Evolutionary conservation across 1,284 basidiomycete genomes (phyloP).

Genomic region (Trametes versicolor): DNA sequence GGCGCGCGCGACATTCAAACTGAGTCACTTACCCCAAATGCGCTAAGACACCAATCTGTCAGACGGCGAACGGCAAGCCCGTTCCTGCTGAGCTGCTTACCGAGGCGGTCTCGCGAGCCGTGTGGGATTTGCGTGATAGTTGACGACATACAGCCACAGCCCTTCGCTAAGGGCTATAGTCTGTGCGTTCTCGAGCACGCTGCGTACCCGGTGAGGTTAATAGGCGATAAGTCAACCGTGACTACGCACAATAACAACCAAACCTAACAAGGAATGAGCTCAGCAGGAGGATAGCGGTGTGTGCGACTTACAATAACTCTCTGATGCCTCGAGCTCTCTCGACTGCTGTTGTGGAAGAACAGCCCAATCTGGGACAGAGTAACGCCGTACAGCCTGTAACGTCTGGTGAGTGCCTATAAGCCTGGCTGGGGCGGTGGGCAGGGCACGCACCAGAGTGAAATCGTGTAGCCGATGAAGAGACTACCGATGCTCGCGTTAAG

Average conservation of each 20-base stretch:
- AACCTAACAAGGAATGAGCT: neutral
- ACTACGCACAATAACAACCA: neutral
- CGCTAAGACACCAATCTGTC: neutral
- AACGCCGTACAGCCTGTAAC: conserved; percentile 9
- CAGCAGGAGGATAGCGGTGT: neutral
- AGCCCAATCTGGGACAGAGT: conserved; percentile 13
- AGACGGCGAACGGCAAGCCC: neutral
- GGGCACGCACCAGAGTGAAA: conserved; percentile 9
- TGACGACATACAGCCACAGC: neutral
- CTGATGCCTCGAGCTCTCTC: neutral
- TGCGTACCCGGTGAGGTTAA: neutral
- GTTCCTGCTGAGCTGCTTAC: neutral
- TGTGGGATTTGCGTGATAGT: neutral
- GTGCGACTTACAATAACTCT: neutral
- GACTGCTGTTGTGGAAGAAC: conserved; percentile 6
- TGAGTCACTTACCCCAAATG: neutral
- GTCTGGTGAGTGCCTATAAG: neutral
- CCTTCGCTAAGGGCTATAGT: conserved; percentile 1
- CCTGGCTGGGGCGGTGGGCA: no score
- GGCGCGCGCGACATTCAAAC: neutral
- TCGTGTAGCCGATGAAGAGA: conserved; percentile 11
- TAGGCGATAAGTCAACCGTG: neutral
- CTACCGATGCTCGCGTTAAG: conserved; percentile 12
- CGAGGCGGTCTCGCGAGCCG: neutral
- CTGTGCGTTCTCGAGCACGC: conserved; percentile 4